Base-by-base conservation (phyloP, 139 green algal species). In the Dunaliella primolecta region DNA sequence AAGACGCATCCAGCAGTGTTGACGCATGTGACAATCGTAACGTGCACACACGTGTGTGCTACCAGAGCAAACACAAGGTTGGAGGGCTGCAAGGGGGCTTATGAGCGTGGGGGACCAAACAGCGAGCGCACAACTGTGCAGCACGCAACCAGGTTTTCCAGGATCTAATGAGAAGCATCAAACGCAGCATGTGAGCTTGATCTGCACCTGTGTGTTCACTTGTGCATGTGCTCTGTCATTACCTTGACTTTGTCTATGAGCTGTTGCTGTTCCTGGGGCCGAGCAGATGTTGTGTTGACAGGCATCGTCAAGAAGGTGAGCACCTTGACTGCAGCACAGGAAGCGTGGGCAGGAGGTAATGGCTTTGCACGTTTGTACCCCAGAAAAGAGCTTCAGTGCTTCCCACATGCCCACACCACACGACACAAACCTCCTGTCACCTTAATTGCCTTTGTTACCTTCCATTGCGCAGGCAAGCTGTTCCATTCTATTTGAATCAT, bases 221-320 rank as follows among this genome's bases (percentile, higher is more conserved):
- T 72, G 56, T 23, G 20, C 56, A 20, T n/a, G 56, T 23, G 20
- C 56, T 72, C 20, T 23, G 20, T 23, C 56, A 29, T 20, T 31
- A 92, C 90, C 82, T 97, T 95, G 38, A 96, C 85, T 25, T 70
- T 64, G 30, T 84, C 36, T 74, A 87, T 36, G 20, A 76, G n/a
- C 11, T 77, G 76, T 36, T 88, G 70, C 88, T 94, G 92, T 36
- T 75, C 70, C 2, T 81, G n/a, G 0, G 83, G 74, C 36, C 90
- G 85, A 32, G 87, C 79, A 33, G 89, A 93, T 27, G 81, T 71
- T 2, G 83, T 75, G 27, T 95, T 87, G 21, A 93, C 38, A 0
- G 96, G 96, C 93, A 99, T 95, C 1, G 94, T 98, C 55, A 99
- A 90, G 85, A 98, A 96, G 21, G 94, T 96, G 2, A 95, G 81